These are phyloP conservation scores for Cladorrhinum sp. DNA, from an alignment of 2,329 filamentous ascomycete species.

Conservation along the genomic window DNA sequence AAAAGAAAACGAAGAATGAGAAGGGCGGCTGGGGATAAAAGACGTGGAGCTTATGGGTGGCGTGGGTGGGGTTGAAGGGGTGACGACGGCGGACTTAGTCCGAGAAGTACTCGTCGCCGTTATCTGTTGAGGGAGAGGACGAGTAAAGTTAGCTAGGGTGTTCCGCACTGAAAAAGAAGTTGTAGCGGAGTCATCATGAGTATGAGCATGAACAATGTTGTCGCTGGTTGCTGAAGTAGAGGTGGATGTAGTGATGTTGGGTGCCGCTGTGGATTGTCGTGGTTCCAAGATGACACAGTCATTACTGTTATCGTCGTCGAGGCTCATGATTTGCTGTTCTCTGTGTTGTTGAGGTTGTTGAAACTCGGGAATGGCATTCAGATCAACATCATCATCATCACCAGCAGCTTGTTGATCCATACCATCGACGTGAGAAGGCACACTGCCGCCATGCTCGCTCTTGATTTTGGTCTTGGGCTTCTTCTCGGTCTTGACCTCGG, in stretches of 20 bases:
- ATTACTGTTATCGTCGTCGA: not conserved
- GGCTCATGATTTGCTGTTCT: not conserved
- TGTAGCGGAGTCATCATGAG: not conserved
- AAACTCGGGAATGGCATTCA: not conserved
- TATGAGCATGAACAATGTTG: not conserved
- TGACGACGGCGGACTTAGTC: constrained; percentile 14
- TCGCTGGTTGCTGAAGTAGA: no score
- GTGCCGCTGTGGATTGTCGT: not conserved
- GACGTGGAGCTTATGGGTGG: no score
- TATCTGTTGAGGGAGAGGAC: constrained; percentile 1
- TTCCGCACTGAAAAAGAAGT: no score
- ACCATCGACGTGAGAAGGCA: not conserved
- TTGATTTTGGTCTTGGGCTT: constrained; percentile 9
- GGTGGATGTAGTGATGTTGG: no score
- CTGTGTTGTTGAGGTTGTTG: not conserved
- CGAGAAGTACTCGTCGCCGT: constrained; percentile 11
- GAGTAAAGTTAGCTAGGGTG: constrained; percentile 9
- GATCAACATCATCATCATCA: constrained; percentile 10
- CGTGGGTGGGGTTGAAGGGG: no score
- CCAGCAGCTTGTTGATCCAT: constrained; percentile 9
- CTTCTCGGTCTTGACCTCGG: constrained; percentile 16
- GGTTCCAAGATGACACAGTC: constrained; percentile 13
- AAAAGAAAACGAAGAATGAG: no score
- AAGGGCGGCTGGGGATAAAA: no score
- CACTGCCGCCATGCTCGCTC: constrained; percentile 9